Percentiles rank a stretch among this genome's conserved stretches.
These are phyloP conservation scores for Diplodia mutila DNA, from an alignment of 2,329 filamentous ascomycete genomes.

Conservation along the genomic window DNA sequence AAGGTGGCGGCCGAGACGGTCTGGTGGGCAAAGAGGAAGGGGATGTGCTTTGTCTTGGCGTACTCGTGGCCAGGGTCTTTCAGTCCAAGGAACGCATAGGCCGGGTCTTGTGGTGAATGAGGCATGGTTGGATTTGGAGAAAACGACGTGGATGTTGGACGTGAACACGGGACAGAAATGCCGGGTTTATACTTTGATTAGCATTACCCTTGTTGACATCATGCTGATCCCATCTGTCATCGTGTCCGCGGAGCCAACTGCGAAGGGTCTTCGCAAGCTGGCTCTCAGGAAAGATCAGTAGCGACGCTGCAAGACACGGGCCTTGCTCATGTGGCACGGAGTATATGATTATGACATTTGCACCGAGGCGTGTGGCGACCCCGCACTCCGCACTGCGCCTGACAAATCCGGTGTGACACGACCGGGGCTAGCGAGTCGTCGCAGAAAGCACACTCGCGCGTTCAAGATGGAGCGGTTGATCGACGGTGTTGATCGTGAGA, in stretches of 20 bases:
- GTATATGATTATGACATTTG: not conserved
- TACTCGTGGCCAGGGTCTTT: conserved; percentile 25
- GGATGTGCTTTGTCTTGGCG: conserved; percentile 25
- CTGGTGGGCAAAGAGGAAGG: conserved; percentile 23
- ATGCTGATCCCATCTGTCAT: not conserved
- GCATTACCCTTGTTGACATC: not conserved
- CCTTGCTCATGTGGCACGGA: not conserved
- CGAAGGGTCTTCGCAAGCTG: not conserved
- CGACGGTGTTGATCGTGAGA: not conserved
- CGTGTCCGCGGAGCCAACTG: not conserved
- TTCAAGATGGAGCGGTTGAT: not conserved
- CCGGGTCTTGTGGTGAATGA: not conserved
- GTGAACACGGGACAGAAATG: not conserved
- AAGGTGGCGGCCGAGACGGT: conserved; percentile 20
- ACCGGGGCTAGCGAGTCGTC: not conserved
- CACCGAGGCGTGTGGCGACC: not conserved
- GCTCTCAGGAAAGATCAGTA: not conserved
- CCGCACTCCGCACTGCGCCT: not conserved
- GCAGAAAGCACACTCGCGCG: not conserved
- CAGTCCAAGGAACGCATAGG: not conserved
- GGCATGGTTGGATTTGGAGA: not conserved
- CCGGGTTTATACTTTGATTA: not conserved
- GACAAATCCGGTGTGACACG: not conserved
- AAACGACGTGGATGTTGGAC: not conserved
- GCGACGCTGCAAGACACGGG: not conserved